Evolutionary conservation across 768 basidiomycete species (phyloP).

Genomic region (Exsudoporus frostii): DNA sequence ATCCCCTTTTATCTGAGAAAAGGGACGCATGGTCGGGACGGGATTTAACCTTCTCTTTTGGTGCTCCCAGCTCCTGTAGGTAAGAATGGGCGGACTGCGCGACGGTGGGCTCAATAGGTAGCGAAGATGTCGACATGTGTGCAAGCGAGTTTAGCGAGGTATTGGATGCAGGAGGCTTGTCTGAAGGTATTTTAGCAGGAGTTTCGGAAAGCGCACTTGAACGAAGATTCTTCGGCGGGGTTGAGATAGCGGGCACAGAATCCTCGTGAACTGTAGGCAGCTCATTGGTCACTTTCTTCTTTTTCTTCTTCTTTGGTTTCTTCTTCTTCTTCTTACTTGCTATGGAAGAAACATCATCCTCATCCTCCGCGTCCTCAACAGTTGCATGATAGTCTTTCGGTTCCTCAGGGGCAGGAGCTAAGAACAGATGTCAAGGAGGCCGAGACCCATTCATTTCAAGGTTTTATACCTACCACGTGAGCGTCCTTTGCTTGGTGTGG

Average conservation of each 20-base stretch:
- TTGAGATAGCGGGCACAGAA: slow-evolving; percentile 9
- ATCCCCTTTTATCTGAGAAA: slow-evolving; percentile 42
- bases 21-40: slow-evolving; percentile 56
- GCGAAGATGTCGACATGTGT: slow-evolving; percentile 37
- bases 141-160: slow-evolving; percentile 19
- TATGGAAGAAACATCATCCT: slow-evolving; percentile 38
- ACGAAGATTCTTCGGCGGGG: slow-evolving; percentile 18
- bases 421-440: neutral
- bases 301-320: slow-evolving; percentile 72
- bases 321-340: slow-evolving; percentile 61
- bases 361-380: slow-evolving; percentile 73
- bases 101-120: slow-evolving; percentile 45
- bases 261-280: slow-evolving; percentile 24
- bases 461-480: slow-evolving; percentile 9
- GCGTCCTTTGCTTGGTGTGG: slow-evolving; percentile 11
- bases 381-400: slow-evolving; percentile 42
- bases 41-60: slow-evolving; percentile 70
- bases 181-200: slow-evolving; percentile 18
- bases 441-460: neutral
- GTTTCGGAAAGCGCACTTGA: slow-evolving; percentile 22
- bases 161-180: slow-evolving; percentile 11
- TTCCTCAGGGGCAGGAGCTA: slow-evolving; percentile 25
- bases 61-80: slow-evolving; percentile 46
- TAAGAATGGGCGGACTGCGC: slow-evolving; percentile 75
- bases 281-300: slow-evolving; percentile 38